Evolutionary conservation across 2,329 filamentous ascomycete species (phyloP).

Genomic region (Neonectria magnoliae): DNA sequence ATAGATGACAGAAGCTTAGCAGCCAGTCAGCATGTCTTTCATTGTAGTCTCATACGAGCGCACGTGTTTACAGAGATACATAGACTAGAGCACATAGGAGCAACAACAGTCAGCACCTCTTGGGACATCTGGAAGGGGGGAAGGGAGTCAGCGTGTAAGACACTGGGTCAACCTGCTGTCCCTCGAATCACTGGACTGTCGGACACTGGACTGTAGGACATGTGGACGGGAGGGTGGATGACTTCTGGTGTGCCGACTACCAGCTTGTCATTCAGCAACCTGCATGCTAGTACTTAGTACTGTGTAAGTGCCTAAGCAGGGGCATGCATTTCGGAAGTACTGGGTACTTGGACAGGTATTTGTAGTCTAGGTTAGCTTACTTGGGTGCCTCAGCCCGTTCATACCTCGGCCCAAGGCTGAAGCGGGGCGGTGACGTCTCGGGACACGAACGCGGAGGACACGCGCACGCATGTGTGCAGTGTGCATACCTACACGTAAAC

Average conservation of each 20-base stretch:
- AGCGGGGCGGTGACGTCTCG: conserved; percentile 38
- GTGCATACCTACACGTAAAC: too few species aligned
- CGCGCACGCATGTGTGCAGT: not conserved
- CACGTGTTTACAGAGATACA: not conserved
- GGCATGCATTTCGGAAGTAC: too few species aligned
- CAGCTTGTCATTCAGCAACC: not conserved
- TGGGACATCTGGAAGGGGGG: too few species aligned
- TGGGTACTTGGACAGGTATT: too few species aligned
- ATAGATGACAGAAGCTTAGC: not conserved
- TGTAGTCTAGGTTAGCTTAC: too few species aligned
- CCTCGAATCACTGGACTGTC: not conserved
- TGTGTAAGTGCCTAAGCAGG: too few species aligned
- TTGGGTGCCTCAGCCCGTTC: conserved; percentile 19
- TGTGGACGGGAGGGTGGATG: not conserved
- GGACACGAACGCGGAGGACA: conserved; percentile 3
- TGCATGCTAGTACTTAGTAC: too few species aligned
- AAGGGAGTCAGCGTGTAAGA: too few species aligned
- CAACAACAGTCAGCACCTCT: not conserved
- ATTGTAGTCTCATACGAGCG: not conserved
- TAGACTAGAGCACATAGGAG: not conserved
- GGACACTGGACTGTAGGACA: not conserved
- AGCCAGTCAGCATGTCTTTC: not conserved
- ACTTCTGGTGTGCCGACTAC: not conserved
- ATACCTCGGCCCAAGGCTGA: conserved; percentile 43
- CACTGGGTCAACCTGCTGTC: not conserved